Evolutionary conservation across 2,329 filamentous ascomycete species (phyloP), one percentile per base, ranked within the genome.

Genomic region (Elsinoe ampelina): DNA sequence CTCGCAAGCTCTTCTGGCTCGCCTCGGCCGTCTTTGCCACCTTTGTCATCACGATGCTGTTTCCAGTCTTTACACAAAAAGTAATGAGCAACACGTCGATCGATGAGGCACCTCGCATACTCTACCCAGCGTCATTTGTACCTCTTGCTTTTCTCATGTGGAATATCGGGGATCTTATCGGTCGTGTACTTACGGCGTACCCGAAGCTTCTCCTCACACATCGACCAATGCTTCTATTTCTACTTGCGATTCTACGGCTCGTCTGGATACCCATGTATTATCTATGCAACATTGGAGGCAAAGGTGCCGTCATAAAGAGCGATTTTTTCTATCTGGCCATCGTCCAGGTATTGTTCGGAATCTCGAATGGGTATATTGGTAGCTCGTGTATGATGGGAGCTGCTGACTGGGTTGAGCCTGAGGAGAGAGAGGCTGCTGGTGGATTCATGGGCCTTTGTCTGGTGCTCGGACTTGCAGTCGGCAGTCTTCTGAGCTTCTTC

Each of bases 371-470:
- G 1, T 97, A 87, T 78, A 71, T 98, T 12, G 86, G 87, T 30
- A 89, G 87, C 57, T 86, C 81, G 63, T 89, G 87, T 70, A 97
- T 98, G 91, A 95, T 97, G 82, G 86, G 86, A 1, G 86, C 90
- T 0, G 82, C 80, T 0, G 83, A 87, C 62, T 92, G 84, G 81
- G 91, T 97, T 1, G 84, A 85, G 3, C 81, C 85, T 1, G 83
- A 85, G 8, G 92, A 98, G 74, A 79, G 87, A 34, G 90, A 95
- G 73, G 91, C 89, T 5, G 85, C 90, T 0, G 93, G 92, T 47
- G 89, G 87, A 1, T 97, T 97, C 69, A 97, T 98, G 93, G 86
- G 87, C 2, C 71, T 96, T 61, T 89, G 86, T 69, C 80, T 97
- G n/a, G 88, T 96, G 15, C 82, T 81, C 4, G 93, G 93, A 0